Evolutionary conservation across 1,284 basidiomycete species (phyloP).

Genomic region (Tausonia pullulans): DNA sequence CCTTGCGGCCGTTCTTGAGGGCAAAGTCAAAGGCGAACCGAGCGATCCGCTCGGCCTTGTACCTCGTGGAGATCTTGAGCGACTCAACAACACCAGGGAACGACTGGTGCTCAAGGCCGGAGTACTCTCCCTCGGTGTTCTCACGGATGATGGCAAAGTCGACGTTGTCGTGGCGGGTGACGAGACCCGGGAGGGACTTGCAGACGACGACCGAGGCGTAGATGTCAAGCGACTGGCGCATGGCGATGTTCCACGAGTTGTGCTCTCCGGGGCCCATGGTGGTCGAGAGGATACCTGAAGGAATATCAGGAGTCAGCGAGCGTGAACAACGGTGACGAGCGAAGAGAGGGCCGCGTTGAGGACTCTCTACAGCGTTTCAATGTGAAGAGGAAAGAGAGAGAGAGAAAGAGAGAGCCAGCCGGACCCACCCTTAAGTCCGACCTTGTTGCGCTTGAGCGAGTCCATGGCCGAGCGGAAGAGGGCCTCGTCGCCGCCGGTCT

Average conservation of each 20-base stretch:
- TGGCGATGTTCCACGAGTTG: conserved; percentile 99
- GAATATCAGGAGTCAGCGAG: not conserved
- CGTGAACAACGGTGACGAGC: not conserved
- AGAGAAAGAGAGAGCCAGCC: not conserved
- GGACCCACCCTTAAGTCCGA: conserved; percentile 85
- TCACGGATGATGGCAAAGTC: conserved; percentile 99
- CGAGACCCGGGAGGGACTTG: conserved; percentile 95
- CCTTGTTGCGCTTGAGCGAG: conserved; percentile 89
- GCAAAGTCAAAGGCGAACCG: conserved; percentile 99
- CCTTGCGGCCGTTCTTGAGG: conserved; percentile 95
- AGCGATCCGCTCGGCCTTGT: conserved; percentile 92
- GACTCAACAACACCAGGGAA: conserved; percentile 98
- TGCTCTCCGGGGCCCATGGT: conserved; percentile 93
- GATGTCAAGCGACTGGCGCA: conserved; percentile 98
- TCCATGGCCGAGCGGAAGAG: conserved; percentile 98
- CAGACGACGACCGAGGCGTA: conserved; percentile 97
- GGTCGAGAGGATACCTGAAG: conserved; percentile 88
- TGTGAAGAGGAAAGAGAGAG: not conserved
- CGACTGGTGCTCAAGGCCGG: conserved; percentile 94
- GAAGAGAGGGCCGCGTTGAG: not conserved
- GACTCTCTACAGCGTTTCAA: not conserved
- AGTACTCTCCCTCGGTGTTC: conserved; percentile 99
- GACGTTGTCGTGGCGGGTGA: conserved; percentile 91
- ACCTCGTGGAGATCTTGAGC: conserved; percentile 91
- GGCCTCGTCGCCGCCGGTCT: conserved; percentile 85